These are phyloP conservation scores for Sarocladium brachiariae DNA, from an alignment of 2,329 filamentous ascomycete genomes.

Conservation along the genomic window DNA sequence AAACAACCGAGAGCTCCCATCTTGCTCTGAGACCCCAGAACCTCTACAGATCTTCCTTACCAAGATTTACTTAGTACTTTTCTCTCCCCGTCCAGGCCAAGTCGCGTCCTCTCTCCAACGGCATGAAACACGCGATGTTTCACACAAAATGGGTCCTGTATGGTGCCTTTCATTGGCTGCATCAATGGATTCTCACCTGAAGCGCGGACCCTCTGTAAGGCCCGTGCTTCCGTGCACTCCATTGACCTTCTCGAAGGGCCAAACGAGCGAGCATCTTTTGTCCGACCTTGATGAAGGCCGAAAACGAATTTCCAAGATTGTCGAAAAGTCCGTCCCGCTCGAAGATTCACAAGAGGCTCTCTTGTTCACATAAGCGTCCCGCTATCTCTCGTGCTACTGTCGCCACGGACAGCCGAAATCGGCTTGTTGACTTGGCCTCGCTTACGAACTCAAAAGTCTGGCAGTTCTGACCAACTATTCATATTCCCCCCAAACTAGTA, in stretches of 20 bases:
- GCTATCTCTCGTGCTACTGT: not conserved
- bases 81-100: not conserved
- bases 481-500: no score
- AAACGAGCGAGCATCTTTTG: not conserved
- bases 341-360: not conserved
- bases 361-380: not conserved
- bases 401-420: no score
- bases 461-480: no score
- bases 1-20: no score
- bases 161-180: not conserved
- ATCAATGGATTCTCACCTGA: constrained; percentile 1
- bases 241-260: constrained; percentile 7
- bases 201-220: not conserved
- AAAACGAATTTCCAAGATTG: not conserved
- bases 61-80: no score
- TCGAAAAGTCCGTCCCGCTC: not conserved
- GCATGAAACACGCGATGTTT: constrained; percentile 7
- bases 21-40: no score
- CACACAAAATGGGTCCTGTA: not conserved
- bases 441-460: no score
- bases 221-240: not conserved
- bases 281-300: not conserved
- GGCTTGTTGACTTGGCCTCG: no score
- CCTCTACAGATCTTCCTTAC: no score
- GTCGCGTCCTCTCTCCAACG: not conserved